Evolutionary conservation across 805 yeast genomes (phyloP).

Genomic region (Candida arabinofermentans): DNA sequence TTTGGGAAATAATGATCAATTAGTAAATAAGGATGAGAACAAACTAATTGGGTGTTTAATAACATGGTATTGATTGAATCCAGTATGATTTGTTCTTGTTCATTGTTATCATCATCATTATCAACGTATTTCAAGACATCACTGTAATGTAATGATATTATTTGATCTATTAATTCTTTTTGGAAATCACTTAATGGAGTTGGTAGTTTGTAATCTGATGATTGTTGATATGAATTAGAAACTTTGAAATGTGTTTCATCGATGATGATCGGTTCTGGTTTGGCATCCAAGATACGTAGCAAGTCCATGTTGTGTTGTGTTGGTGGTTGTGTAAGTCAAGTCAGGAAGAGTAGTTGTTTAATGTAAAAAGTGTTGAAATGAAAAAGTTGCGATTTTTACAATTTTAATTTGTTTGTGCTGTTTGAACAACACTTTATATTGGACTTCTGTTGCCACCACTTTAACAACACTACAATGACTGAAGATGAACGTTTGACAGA

Average conservation of each 20-base stretch:
- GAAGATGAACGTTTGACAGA: conserved; percentile 1
- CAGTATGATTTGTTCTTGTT: conserved; percentile 50
- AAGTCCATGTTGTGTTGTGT: conserved; percentile 56
- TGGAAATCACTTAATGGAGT: conserved; percentile 86
- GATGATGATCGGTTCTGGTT: conserved; percentile 78
- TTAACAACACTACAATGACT: background rate
- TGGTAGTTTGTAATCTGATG: conserved; percentile 71
- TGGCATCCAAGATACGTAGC: conserved; percentile 69
- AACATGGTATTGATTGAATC: conserved; percentile 75
- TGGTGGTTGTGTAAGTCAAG: background rate
- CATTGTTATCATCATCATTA: conserved; percentile 40
- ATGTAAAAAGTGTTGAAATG: background rate
- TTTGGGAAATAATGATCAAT: conserved; percentile 86
- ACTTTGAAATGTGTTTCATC: conserved; percentile 46
- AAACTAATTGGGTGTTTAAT: conserved; percentile 70
- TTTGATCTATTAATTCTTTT: conserved; percentile 84
- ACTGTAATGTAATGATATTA: conserved; percentile 84
- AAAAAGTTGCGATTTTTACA: background rate
- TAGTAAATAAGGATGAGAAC: conserved; percentile 84
- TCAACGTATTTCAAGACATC: conserved; percentile 88
- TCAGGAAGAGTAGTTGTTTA: background rate
- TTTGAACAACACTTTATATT: too few relatives aligned
- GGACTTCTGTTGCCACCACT: too few relatives aligned
- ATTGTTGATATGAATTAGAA: conserved; percentile 31
- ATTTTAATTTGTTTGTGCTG: background rate